Percentiles rank a stretch among this genome's conserved stretches.
Conservation (phyloP, 2,329 filamentous ascomycete species). For the Ramularia collo-cygni region DNA sequence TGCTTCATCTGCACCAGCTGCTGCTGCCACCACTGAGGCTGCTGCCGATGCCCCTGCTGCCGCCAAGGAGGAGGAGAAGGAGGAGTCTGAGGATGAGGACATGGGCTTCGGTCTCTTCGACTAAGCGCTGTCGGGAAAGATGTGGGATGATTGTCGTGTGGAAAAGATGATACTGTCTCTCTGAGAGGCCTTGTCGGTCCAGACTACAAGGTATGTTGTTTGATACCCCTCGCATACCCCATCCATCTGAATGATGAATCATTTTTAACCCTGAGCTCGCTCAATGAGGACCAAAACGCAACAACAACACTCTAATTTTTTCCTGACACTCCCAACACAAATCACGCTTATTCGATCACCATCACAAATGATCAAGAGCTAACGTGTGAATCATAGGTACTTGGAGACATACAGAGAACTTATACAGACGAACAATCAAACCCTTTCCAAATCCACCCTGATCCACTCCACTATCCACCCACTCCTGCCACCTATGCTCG, state of each 20-base stretch:
- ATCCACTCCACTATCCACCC: conserved; percentile 56
- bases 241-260: conserved; percentile 49
- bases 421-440: too few relatives aligned
- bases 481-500: conserved; percentile 51
- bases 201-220: conserved; percentile 31
- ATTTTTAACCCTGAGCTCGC: conserved; percentile 59
- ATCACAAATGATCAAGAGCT: too few relatives aligned
- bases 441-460: conserved; percentile 34
- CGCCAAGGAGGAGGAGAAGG: conserved; percentile 52
- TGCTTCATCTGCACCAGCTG: conserved; percentile 70
- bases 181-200: neutral
- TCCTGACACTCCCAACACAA: conserved; percentile 43
- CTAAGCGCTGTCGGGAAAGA: conserved; percentile 33
- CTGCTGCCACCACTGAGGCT: conserved; percentile 48
- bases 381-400: too few relatives aligned
- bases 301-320: conserved; percentile 70
- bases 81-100: conserved; percentile 53
- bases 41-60: conserved; percentile 46
- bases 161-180: too few relatives aligned
- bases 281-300: conserved; percentile 54
- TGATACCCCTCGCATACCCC: conserved; percentile 7
- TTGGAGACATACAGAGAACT: too few relatives aligned
- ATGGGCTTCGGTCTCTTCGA: conserved; percentile 51
- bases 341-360: neutral
- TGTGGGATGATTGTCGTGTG: neutral